Conservation (phyloP, 768 basidiomycete species). For the Clathrus columnatus region DNA sequence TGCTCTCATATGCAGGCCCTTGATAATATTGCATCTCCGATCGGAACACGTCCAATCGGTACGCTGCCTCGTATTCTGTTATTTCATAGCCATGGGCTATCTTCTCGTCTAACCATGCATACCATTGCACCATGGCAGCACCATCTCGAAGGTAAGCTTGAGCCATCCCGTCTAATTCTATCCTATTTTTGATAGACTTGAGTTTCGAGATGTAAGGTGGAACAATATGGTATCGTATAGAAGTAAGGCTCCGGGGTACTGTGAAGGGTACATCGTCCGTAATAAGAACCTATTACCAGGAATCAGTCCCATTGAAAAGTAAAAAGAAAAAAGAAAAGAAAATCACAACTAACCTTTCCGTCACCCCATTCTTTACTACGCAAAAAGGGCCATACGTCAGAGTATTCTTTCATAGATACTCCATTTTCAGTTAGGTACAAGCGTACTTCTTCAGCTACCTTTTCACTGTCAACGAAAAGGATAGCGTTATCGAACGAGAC, state of each 20-base stretch:
- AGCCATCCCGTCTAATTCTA: conserved; percentile 75
- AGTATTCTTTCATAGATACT: conserved; percentile 59
- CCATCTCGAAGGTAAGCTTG: conserved; percentile 88
- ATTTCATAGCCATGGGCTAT: conserved; percentile 70
- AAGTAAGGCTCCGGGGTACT: conserved; percentile 77
- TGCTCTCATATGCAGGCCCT: conserved; percentile 84
- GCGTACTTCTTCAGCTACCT: conserved; percentile 50
- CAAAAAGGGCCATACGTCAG: conserved; percentile 72
- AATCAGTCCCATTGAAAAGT: conserved; percentile 4
- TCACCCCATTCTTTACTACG: conserved; percentile 67
- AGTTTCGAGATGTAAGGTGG: conserved; percentile 65
- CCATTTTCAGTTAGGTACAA: conserved; percentile 49
- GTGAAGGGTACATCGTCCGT: conserved; percentile 71
- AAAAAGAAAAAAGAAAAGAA: conserved; percentile 9
- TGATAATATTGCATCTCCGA: conserved; percentile 62
- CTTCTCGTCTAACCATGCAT: conserved; percentile 85
- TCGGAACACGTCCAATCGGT: conserved; percentile 70
- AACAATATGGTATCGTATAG: conserved; percentile 66
- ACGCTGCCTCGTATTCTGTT: conserved; percentile 88
- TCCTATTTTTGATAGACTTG: conserved; percentile 84
- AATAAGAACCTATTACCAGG: conserved; percentile 45
- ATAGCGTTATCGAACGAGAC: conserved; percentile 48
- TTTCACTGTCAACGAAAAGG: conserved; percentile 69
- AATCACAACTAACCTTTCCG: conserved; percentile 47
- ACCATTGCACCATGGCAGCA: conserved; percentile 74